These are phyloP conservation scores for Teunomyces atbi DNA, from an alignment of 805 yeast species.

Conservation along the genomic window DNA sequence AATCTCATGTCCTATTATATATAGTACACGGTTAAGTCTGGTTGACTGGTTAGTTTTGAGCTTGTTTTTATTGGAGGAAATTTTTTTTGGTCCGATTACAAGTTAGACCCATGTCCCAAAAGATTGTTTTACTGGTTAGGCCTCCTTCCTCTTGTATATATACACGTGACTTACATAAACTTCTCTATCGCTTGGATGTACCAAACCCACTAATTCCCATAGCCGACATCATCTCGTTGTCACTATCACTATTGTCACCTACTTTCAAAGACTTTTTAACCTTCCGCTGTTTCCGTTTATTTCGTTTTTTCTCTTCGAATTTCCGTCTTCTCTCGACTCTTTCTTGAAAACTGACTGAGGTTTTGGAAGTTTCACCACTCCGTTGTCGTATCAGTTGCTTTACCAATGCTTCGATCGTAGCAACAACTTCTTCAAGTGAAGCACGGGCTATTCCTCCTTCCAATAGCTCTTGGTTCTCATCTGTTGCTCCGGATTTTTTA, in stretches of 20 bases:
- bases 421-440: constrained; percentile 30
- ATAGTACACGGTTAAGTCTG: constrained; percentile 5
- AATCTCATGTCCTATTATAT: constrained; percentile 31
- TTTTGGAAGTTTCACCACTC: constrained; percentile 9
- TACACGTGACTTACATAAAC: neutral
- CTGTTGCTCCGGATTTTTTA: neutral
- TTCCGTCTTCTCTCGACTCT: constrained; percentile 39
- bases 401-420: constrained; percentile 28
- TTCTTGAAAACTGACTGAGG: constrained; percentile 32
- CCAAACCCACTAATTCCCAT: constrained; percentile 68
- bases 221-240: constrained; percentile 28
- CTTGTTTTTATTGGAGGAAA: constrained; percentile 22
- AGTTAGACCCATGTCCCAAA: constrained; percentile 3
- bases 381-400: constrained; percentile 19
- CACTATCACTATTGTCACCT: constrained; percentile 12
- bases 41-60: constrained; percentile 16
- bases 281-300: constrained; percentile 26
- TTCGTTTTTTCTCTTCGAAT: constrained; percentile 33
- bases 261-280: constrained; percentile 14
- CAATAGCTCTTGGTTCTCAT: constrained; percentile 14
- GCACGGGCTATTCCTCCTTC: constrained; percentile 39
- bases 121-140: neutral
- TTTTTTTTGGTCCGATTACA: constrained; percentile 7
- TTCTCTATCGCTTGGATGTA: constrained; percentile 33
- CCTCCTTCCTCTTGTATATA: neutral